These are phyloP conservation scores for Microsporum audouinii DNA, from an alignment of 2,329 filamentous ascomycete genomes.

Conservation along the genomic window DNA sequence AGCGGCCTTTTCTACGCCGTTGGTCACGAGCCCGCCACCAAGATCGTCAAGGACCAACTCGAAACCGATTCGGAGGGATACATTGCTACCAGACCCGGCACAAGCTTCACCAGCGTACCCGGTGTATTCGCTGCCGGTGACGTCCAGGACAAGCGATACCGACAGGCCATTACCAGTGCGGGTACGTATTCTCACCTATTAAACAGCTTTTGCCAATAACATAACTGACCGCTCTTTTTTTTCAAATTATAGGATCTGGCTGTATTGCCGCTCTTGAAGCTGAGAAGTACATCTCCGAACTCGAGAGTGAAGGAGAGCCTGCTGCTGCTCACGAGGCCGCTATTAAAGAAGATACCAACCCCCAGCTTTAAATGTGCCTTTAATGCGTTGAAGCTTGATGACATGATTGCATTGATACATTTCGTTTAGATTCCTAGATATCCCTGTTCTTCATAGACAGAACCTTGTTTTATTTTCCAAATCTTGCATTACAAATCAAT, in stretches of 20 bases:
- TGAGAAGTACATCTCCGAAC: constrained; percentile 80
- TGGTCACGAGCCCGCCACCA: constrained; percentile 86
- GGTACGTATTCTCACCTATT: constrained; percentile 46
- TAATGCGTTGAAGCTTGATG: neutral
- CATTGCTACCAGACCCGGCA: constrained; percentile 77
- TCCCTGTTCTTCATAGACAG: neutral
- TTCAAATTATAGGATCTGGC: constrained; percentile 44
- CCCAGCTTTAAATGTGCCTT: constrained; percentile 42
- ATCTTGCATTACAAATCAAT: neutral
- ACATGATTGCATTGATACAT: constrained; percentile 2
- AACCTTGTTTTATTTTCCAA: neutral
- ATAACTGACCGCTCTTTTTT: constrained; percentile 17
- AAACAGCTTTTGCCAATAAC: neutral
- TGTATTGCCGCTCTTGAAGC: constrained; percentile 94
- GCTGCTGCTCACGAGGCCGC: constrained; percentile 38
- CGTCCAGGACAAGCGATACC: constrained; percentile 96
- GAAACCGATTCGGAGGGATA: constrained; percentile 85
- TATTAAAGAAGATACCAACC: constrained; percentile 44
- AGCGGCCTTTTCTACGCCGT: constrained; percentile 96
- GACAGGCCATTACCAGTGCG: constrained; percentile 94
- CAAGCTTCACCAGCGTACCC: constrained; percentile 72
- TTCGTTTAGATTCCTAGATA: constrained; percentile 2
- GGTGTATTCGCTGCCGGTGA: constrained; percentile 96
- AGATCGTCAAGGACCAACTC: constrained; percentile 81
- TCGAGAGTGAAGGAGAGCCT: constrained; percentile 43